Base-by-base conservation (phyloP, 495 filamentous ascomycete genomes). In the Tuber magnatum region DNA sequence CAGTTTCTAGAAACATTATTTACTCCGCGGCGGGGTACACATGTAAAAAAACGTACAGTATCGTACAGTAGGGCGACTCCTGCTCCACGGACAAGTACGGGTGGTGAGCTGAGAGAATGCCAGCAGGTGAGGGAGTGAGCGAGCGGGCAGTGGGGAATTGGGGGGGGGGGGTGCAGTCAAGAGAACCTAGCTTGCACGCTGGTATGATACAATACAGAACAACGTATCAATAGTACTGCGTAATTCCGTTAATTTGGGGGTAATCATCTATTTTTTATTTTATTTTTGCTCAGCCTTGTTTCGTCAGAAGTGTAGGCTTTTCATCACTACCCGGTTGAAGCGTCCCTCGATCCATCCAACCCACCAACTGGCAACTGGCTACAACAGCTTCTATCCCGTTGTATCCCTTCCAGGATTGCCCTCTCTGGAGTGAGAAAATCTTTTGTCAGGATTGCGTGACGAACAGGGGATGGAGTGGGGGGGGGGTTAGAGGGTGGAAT, bases 51-150 rank as follows among this genome's bases (percentile, higher is more conserved):
- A 20, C 28, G 56, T 65, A 65, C 2, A 65, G 28, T 18, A 20
- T 14, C 28, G 28, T 65, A 65, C 56, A 65, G 56, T 65, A 65
- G 56, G 56, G 56, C 56, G 28, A 65, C 56, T 65, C 14, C 28
- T 65, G 14, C 28, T 65, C 56, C 28, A 65, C 56, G 28, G 56
- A 18, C 56, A 6, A 20, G 56, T 16, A 28, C 56, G 28, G 56
- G 56, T 14, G 56, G 56, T 65, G 28, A 35, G 56, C 56, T 65
- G 35, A 35, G 56, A 65, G 28, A 35, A 65, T 65, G 56, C 56
- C 56, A 65, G 14, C 56, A 35, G 56, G n/a, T 61, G 32, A 69
- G 77, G 69, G 71, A 77, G 74, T 56, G 72, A 72, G 56, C 32
- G 56, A 61, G 56, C 56, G 56, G 51, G 51, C n/a, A 10, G 51